Evolutionary conservation across 768 basidiomycete species (phyloP).

Genomic region (Crucibulum laeve): DNA sequence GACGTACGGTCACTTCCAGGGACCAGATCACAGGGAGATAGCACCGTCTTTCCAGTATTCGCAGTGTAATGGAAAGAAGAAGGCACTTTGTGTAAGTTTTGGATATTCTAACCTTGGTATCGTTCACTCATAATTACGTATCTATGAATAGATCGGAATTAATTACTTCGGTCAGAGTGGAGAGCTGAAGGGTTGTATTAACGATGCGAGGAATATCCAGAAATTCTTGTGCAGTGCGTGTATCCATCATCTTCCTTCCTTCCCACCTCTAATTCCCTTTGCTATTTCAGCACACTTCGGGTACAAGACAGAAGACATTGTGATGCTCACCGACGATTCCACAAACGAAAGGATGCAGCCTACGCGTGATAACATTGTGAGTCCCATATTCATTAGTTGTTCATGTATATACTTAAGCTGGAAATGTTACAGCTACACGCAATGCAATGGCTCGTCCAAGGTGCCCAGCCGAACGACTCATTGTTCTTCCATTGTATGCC

Average conservation of each 20-base stretch:
- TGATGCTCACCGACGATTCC: slow-evolving; percentile 79
- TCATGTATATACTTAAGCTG: neutral
- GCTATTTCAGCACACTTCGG: slow-evolving; percentile 45
- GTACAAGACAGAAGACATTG: slow-evolving; percentile 78
- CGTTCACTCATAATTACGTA: neutral
- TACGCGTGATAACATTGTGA: slow-evolving; percentile 76
- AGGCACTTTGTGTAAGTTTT: slow-evolving; percentile 75
- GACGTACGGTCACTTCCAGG: slow-evolving; percentile 55
- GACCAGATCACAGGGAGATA: slow-evolving; percentile 34
- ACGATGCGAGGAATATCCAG: slow-evolving; percentile 82
- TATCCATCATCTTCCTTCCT: neutral
- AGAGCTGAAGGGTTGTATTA: slow-evolving; percentile 84
- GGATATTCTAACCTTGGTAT: neutral
- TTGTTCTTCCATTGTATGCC: slow-evolving; percentile 84
- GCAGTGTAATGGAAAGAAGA: slow-evolving; percentile 83
- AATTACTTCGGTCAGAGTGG: slow-evolving; percentile 71
- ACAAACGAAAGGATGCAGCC: slow-evolving; percentile 59
- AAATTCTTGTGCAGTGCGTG: slow-evolving; percentile 70
- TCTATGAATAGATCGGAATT: slow-evolving; percentile 68
- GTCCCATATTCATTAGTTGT: slow-evolving; percentile 13
- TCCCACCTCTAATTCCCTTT: neutral
- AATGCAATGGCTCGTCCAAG: slow-evolving; percentile 90
- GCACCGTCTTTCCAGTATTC: slow-evolving; percentile 83
- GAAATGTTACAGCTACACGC: slow-evolving; percentile 48
- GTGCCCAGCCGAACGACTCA: slow-evolving; percentile 77